Percentiles rank a stretch among this genome's conserved stretches.
phyloP scores from a whole-genome alignment of 345 rosid species.

The Syzygium aromaticum region DNA sequence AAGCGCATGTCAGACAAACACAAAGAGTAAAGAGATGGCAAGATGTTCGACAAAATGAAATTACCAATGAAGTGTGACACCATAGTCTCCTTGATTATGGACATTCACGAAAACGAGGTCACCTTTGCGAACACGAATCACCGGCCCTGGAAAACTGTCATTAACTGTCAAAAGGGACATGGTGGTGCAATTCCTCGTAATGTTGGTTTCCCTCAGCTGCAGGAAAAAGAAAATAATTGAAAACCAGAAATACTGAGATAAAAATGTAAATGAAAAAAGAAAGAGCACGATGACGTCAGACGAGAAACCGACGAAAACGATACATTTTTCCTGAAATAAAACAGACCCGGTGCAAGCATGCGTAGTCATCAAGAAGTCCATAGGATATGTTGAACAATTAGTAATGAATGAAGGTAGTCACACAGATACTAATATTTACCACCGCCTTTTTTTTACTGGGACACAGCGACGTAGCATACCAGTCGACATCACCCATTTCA shows the following conservation, averaged over 20 bases:
- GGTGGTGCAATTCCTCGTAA: slow-evolving; percentile 15
- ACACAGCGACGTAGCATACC: neutral
- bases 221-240: neutral
- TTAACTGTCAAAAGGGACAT: slow-evolving; percentile 14
- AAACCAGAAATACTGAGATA: neutral
- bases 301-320: neutral
- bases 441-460: neutral
- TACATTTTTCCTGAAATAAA: neutral
- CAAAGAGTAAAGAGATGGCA: neutral
- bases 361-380: neutral
- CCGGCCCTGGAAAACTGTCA: slow-evolving; percentile 26
- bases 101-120: slow-evolving; percentile 14
- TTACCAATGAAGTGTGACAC: slow-evolving; percentile 7
- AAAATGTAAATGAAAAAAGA: neutral
- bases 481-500: neutral
- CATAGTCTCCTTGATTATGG: slow-evolving; percentile 13
- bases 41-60: neutral
- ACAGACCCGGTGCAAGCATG: neutral
- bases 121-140: slow-evolving; percentile 8
- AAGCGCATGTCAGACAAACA: neutral
- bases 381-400: neutral
- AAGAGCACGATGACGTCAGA: neutral
- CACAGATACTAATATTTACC: neutral
- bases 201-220: slow-evolving; percentile 7
- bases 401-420: neutral